phyloP scores from a whole-genome alignment of 257 asterid genomes.

The Solanum pinnatisectum region DNA sequence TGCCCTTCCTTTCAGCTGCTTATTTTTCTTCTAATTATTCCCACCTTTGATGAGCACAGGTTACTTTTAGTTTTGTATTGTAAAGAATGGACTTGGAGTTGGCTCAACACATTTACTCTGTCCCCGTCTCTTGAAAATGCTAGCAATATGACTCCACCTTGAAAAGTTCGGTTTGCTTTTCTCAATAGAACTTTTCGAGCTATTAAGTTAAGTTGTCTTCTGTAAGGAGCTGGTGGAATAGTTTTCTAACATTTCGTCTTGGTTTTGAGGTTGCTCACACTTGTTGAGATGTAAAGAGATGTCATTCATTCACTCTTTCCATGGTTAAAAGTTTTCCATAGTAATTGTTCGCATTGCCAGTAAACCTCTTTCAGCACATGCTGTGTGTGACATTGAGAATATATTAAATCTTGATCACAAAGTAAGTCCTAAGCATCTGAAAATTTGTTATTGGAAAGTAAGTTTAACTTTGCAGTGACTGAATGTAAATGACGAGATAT shows the following conservation, averaged over 20 bases:
- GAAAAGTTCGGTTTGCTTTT: neutral
- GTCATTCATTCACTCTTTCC: neutral
- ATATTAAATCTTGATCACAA: neutral
- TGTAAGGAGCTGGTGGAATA: neutral
- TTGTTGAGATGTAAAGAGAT: neutral
- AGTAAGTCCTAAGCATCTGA: neutral
- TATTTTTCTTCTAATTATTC: neutral
- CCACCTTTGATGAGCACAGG: neutral
- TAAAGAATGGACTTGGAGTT: neutral
- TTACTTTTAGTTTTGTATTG: neutral
- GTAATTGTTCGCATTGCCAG: neutral
- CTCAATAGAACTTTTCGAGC: neutral
- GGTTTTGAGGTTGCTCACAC: neutral
- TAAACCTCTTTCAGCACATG: neutral
- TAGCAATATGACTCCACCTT: neutral
- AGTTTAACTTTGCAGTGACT: neutral
- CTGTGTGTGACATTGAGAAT: neutral
- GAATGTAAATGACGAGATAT: neutral
- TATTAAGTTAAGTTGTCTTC: neutral
- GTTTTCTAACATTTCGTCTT: neutral
- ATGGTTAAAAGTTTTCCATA: neutral
- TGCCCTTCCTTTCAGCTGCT: neutral
- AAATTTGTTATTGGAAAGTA: neutral
- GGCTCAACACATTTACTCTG: neutral
- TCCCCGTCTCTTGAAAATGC: neutral